Base-by-base conservation (phyloP, 192 early-diverging fungal genomes). In the Haplosporangium gracile region DNA sequence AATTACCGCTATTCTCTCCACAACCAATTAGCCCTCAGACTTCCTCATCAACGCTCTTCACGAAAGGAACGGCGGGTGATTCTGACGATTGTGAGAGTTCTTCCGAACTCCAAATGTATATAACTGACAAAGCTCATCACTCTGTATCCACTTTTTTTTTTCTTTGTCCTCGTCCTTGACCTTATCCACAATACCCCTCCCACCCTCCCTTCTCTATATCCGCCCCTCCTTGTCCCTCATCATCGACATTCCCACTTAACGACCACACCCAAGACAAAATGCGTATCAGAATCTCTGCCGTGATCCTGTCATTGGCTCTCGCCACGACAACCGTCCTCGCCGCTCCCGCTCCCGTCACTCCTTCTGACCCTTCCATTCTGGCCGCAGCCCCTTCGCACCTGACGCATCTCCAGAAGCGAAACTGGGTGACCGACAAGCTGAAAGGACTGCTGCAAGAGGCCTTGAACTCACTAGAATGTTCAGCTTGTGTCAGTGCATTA, bases 401-500 rank as follows among this genome's bases (percentile, higher is more conserved):
- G 16, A 47, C 3, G 32, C 43, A 76, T 16, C 57, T 82, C 45
- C 51, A 76, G 70, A 73, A 82, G 71, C 81, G 81, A 6, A 71
- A 60, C 43, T 76, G 57, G 75, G 69, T 77, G 39, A 51, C 39
- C 7, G 81, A 82, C 42, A 55, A 82, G 24, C 29, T 82, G 32
- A 77, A 75, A 42, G 49, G 5, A 13, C 75, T 82, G 26, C 26
- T 82, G 40, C 39, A 24, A 16, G 49, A 82, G 57, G 81, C 60
- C 9, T 10, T 82, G 29, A 73, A 39, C 18, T 40, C 42, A 1
- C n/a, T 82, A 10, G 75, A 77, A 24, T 91, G 90, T 45, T 78
- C 76, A 49, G 80, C 81, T 15, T 91, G 90, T 75, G 87, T 88
- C 42, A 77, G 81, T 34, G 75, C 86, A 18, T 53, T 91, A 7